phyloP scores from a whole-genome alignment of 768 basidiomycete species.

The Dentipellis fragilis region DNA sequence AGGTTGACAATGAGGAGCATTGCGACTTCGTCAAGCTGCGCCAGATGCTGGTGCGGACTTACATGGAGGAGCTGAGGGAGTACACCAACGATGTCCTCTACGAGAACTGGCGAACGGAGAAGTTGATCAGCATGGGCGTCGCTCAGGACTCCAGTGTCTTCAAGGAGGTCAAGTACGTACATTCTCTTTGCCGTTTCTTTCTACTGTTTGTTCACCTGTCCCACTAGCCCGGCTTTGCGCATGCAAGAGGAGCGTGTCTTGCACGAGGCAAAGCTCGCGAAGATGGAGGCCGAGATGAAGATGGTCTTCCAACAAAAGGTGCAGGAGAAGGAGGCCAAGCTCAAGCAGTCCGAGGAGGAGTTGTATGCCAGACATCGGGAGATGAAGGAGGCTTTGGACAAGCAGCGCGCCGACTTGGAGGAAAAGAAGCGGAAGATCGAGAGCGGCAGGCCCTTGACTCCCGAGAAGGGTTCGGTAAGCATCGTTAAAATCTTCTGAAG shows the following conservation, averaged over 20 bases:
- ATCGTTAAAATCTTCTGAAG: not conserved
- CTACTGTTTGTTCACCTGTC: constrained; percentile 3
- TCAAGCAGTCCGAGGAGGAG: constrained; percentile 99
- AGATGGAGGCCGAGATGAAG: constrained; percentile 99
- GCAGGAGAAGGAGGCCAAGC: constrained; percentile 96
- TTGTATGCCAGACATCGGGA: constrained; percentile 97
- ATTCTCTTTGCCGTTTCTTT: not conserved
- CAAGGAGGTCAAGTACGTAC: constrained; percentile 95
- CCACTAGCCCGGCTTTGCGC: constrained; percentile 80
- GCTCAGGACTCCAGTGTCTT: constrained; percentile 96
- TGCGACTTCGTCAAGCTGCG: constrained; percentile 99
- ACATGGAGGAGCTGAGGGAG: constrained; percentile 98
- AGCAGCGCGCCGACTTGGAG: constrained; percentile 90
- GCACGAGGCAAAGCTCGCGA: constrained; percentile 95
- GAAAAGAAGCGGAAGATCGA: constrained; percentile 97
- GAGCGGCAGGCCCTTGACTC: constrained; percentile 88
- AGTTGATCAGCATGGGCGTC: constrained; percentile 94
- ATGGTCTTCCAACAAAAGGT: constrained; percentile 99
- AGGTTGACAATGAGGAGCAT: constrained; percentile 98
- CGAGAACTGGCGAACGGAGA: constrained; percentile 97
- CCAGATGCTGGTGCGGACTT: constrained; percentile 97
- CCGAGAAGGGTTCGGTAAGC: constrained; percentile 83
- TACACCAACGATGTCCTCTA: constrained; percentile 94
- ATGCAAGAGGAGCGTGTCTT: constrained; percentile 92
- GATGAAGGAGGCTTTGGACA: constrained; percentile 99